Conservation (phyloP, 129 eudicot genomes). For the Solidago caesia region DNA sequence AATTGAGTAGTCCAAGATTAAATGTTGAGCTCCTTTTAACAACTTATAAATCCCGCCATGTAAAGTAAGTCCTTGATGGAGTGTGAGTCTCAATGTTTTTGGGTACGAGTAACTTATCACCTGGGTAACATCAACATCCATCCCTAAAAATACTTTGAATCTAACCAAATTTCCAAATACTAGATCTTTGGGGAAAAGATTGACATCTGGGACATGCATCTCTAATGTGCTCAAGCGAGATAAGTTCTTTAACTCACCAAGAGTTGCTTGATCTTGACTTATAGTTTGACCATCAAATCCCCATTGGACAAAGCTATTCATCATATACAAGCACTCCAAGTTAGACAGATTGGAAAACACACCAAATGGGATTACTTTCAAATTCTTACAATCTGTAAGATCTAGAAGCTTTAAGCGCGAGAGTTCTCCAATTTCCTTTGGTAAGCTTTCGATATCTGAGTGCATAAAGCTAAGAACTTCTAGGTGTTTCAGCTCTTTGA, state of each 20-base stretch:
- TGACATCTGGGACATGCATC: conserved; percentile 37
- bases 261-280: conserved; percentile 35
- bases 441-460: conserved; percentile 36
- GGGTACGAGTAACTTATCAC: conserved; percentile 24
- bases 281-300: conserved; percentile 25
- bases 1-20: conserved; percentile 37
- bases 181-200: conserved; percentile 38
- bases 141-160: conserved; percentile 40
- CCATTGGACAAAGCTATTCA: conserved; percentile 44
- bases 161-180: conserved; percentile 34
- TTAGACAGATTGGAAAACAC: conserved; percentile 35
- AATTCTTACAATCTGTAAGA: conserved; percentile 37
- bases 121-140: conserved; percentile 35
- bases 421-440: conserved; percentile 40
- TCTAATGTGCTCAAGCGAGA: conserved; percentile 40
- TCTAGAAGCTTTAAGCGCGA: conserved; percentile 44
- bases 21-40: conserved; percentile 36
- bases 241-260: conserved; percentile 40
- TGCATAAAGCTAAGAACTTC: conserved; percentile 46
- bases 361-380: conserved; percentile 32
- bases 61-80: conserved; percentile 37
- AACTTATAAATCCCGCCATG: conserved; percentile 36
- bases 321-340: conserved; percentile 54
- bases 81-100: conserved; percentile 30
- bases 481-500: conserved; percentile 39